Evolutionary conservation across 2,329 filamentous ascomycete species (phyloP), one percentile per base, ranked within the genome.

Genomic region (Arthrocladium fulminans): DNA sequence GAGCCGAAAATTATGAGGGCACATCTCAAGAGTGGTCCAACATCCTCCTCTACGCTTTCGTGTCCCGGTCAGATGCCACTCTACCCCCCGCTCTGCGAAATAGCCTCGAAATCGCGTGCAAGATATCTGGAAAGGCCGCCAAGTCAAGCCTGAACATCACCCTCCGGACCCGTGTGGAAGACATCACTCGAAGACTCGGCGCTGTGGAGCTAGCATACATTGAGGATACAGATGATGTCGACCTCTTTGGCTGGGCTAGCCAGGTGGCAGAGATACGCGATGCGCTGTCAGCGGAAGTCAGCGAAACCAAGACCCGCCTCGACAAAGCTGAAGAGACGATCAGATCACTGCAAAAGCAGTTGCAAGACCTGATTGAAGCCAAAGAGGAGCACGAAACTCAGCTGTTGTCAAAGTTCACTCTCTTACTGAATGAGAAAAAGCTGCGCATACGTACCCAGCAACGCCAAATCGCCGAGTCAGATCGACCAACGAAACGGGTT

Each of bases 401-500:
- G 39, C 63, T 82, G 53, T 61, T 82, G n/a, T 66, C 69, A 48
- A 79, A 79, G 58, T 81, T 80, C 52, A 70, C 70, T 46, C 69
- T 72, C 41, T 57, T 83, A 20, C 63, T 83, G 7, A 82, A 83
- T 50, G 72, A 75, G 53, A 83, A 83, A 64, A 82, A 82, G 64
- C 67, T 77, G 4, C 82, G 82, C 59, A 81, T 82, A 42, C 66
- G 79, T 43, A 79, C 80, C 56, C 77, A 80, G 60, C 76, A 78
- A 57, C 70, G 77, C 51, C 20, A 59, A 60, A 49, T 58, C 22
- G 56, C 44, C 13, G 44, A 47, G 22, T 19, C 35, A 10, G 54
- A 22, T 64, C 63, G 62, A 56, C 63, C 70, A 27, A 34, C 55
- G 39, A 42, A 51, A 12, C 20, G 32, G 4, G 32, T 51, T 24